Conservation (phyloP, 352 stramenopile species). For the Aphanomyces euteiches region DNA sequence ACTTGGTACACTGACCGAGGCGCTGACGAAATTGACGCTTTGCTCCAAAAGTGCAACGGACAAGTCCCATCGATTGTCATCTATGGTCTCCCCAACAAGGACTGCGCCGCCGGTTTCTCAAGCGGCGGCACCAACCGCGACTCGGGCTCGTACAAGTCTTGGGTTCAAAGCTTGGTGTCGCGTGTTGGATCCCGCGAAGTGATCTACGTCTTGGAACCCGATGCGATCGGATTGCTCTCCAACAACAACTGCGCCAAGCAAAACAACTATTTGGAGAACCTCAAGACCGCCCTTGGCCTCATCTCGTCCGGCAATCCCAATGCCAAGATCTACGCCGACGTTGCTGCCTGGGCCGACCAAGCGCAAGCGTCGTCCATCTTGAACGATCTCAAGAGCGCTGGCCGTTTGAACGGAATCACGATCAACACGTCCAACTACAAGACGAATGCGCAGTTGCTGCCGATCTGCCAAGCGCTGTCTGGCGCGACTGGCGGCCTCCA, state of each 20-base stretch:
- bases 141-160: constrained; percentile 35
- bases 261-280: constrained; percentile 49
- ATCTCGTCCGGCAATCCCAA: constrained; percentile 50
- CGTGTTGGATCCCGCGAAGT: constrained; percentile 32
- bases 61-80: constrained; percentile 35
- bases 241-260: constrained; percentile 42
- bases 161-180: constrained; percentile 29
- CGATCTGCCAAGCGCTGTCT: constrained; percentile 38
- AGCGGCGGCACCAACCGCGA: constrained; percentile 36
- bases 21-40: constrained; percentile 6
- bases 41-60: constrained; percentile 35
- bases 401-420: constrained; percentile 50
- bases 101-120: constrained; percentile 37
- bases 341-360: constrained; percentile 49
- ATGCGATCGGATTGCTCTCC: constrained; percentile 49
- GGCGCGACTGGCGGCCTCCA: constrained; percentile 32
- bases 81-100: constrained; percentile 41
- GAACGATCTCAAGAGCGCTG: constrained; percentile 39
- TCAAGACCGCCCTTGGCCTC: constrained; percentile 45
- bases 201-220: constrained; percentile 63
- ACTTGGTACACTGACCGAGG: constrained; percentile 55
- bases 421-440: constrained; percentile 78
- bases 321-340: constrained; percentile 57
- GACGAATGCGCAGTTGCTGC: constrained; percentile 45
- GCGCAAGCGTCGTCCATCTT: background rate